Evolutionary conservation across 768 basidiomycete species (phyloP).

Genomic region (Calocybe indica): DNA sequence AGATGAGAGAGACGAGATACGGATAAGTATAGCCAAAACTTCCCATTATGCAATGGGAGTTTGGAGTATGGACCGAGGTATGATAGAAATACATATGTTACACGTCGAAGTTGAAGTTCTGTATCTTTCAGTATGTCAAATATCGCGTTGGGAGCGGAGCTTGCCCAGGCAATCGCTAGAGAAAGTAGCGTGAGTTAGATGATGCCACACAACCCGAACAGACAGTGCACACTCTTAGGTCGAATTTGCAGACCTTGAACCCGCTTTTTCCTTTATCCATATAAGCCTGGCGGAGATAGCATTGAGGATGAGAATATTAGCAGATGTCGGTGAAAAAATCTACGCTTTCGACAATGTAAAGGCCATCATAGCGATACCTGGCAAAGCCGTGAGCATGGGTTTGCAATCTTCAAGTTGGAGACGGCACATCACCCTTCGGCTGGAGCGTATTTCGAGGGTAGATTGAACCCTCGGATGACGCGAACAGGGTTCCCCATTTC

Average conservation of each 20-base stretch:
- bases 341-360: slow-evolving; percentile 31
- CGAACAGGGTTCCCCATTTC: slow-evolving; percentile 29
- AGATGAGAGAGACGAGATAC: no score
- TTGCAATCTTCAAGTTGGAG: not conserved
- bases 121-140: no score
- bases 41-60: no score
- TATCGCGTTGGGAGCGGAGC: not conserved
- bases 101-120: no score
- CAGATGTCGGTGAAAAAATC: not conserved
- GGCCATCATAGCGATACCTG: slow-evolving; percentile 39
- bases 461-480: slow-evolving; percentile 30
- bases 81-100: no score
- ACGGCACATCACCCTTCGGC: slow-evolving; percentile 17
- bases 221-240: not conserved
- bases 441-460: slow-evolving; percentile 28
- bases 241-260: not conserved
- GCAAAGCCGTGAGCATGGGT: not conserved
- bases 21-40: no score
- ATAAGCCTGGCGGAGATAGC: slow-evolving; percentile 17
- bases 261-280: slow-evolving; percentile 18
- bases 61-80: no score
- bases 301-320: not conserved
- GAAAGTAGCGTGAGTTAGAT: not conserved
- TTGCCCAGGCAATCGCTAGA: not conserved
- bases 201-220: not conserved